Conservation (phyloP, 805 yeast genomes). For the Candida pseudoglaebosa region DNA sequence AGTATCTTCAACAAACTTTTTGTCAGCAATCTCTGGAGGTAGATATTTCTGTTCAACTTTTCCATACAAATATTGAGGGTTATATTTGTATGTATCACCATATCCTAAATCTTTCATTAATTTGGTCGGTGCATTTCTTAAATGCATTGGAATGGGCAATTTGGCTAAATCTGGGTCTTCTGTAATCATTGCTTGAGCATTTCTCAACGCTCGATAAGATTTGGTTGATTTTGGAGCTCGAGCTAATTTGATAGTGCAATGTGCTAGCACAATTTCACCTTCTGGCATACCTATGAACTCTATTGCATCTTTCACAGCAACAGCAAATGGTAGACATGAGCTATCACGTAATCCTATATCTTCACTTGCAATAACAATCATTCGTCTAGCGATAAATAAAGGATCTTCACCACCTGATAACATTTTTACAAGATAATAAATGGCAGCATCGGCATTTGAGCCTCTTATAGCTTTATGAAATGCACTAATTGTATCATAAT, state of each 20-base stretch:
- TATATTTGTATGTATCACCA: constrained; percentile 80
- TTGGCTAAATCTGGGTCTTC: constrained; percentile 57
- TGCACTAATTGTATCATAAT: constrained; percentile 93
- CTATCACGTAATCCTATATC: constrained; percentile 89
- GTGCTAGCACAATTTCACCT: constrained; percentile 83
- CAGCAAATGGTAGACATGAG: constrained; percentile 78
- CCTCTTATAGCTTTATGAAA: constrained; percentile 93
- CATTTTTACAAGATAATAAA: constrained; percentile 86
- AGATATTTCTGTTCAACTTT: constrained; percentile 68
- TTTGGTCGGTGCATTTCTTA: constrained; percentile 91
- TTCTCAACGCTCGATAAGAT: constrained; percentile 75
- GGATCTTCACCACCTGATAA: constrained; percentile 93
- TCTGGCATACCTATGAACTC: constrained; percentile 94
- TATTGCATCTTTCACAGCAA: constrained; percentile 79
- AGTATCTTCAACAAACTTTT: constrained; percentile 47
- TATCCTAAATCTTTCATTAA: constrained; percentile 89
- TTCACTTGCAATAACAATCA: constrained; percentile 94
- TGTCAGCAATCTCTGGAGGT: constrained; percentile 52
- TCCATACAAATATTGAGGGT: constrained; percentile 76
- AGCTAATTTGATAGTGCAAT: constrained; percentile 89
- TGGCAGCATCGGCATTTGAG: constrained; percentile 81
- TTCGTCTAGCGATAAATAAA: constrained; percentile 78
- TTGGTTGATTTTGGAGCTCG: constrained; percentile 82
- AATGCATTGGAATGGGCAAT: constrained; percentile 72
- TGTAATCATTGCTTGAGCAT: constrained; percentile 55